phyloP scores from a whole-genome alignment of 1,139 yeast species.

The Wickerhamiella pararugosa region DNA sequence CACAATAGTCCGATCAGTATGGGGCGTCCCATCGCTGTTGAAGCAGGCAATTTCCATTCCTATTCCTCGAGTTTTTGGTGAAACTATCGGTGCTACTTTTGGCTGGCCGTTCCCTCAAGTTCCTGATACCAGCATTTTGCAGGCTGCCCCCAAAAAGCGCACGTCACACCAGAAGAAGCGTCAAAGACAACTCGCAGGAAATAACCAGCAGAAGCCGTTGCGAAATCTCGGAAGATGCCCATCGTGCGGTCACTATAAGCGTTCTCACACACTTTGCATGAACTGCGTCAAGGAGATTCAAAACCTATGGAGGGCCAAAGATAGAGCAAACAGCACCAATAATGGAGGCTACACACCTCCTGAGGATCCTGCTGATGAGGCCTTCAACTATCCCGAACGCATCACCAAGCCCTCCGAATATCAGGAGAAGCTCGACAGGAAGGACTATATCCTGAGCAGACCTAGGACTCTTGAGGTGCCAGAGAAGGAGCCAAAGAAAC shows the following conservation, averaged over 20 bases:
- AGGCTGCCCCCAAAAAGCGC: constrained; percentile 90
- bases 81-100: not conserved
- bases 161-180: constrained; percentile 76
- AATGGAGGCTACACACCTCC: not conserved
- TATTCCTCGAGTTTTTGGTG: too few species aligned
- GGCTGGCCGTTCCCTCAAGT: constrained; percentile 20
- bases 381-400: constrained; percentile 61
- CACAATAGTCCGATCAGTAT: too few species aligned
- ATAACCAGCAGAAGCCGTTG: constrained; percentile 62
- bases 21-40: too few species aligned
- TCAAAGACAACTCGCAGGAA: constrained; percentile 68
- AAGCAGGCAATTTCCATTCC: too few species aligned
- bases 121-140: constrained; percentile 33
- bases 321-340: constrained; percentile 13
- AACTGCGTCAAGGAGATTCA: constrained; percentile 75
- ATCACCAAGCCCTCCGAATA: constrained; percentile 27
- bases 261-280: constrained; percentile 87
- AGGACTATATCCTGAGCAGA: constrained; percentile 50
- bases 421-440: constrained; percentile 36
- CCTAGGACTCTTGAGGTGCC: constrained; percentile 38
- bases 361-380: constrained; percentile 33
- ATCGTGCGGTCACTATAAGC: constrained; percentile 82
- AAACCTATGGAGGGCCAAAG: constrained; percentile 47
- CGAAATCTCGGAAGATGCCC: constrained; percentile 81
- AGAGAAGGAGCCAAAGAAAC: not conserved